Evolutionary conservation across 73 alveolate species (phyloP).

Genomic region (Paraurostyla sp.): DNA sequence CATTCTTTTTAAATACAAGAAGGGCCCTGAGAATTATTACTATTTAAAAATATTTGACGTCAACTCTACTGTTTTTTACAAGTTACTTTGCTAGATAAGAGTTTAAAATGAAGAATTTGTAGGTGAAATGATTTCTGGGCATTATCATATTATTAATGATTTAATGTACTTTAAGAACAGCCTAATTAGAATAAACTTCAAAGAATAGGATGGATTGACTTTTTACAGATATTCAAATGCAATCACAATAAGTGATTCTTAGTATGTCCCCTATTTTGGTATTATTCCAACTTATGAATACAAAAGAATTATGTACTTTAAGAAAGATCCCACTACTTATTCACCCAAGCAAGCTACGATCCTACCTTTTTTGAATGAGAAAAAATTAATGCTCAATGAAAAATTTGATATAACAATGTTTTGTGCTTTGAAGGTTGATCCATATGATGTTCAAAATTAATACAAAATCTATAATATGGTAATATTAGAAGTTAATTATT

Average conservation of each 20-base stretch:
- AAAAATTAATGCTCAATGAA: conserved; percentile 11
- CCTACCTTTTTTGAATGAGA: not conserved
- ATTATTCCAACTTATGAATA: not conserved
- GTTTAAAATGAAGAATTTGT: not conserved
- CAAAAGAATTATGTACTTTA: conserved; percentile 17
- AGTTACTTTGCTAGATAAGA: not conserved
- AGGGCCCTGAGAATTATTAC: not conserved
- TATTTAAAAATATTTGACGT: conserved; percentile 7
- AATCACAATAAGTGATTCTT: not conserved
- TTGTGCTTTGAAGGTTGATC: not conserved
- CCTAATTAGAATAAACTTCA: not conserved
- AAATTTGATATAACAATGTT: not conserved
- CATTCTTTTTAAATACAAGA: not conserved
- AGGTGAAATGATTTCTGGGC: conserved; percentile 1
- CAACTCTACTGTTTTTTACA: not conserved
- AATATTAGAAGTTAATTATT: not conserved
- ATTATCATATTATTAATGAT: not conserved
- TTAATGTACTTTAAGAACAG: conserved; percentile 20
- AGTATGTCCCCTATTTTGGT: conserved; percentile 19
- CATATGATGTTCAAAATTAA: not conserved
- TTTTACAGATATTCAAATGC: not conserved
- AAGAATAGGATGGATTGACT: not conserved
- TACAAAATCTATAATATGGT: not conserved
- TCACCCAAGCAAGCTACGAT: not conserved
- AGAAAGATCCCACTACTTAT: not conserved